Evolutionary conservation across 257 asterid genomes (phyloP).

Genomic region (Echium plantagineum): DNA sequence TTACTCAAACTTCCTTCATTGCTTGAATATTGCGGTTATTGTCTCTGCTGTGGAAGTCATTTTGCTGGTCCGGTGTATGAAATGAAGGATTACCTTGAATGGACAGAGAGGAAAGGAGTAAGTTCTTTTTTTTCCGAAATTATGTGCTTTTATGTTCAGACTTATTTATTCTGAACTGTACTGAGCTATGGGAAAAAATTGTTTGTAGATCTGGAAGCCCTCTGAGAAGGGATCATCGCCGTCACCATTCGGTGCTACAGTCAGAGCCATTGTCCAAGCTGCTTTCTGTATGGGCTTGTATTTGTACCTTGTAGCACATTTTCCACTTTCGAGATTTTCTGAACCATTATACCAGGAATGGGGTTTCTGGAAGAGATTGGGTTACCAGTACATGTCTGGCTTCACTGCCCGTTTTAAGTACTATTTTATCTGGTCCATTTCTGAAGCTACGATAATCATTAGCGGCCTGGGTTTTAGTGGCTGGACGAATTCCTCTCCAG

Average conservation of each 20-base stretch:
- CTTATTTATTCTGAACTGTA: background rate
- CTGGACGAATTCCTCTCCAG: constrained; percentile 77
- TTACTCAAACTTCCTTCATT: constrained; percentile 67
- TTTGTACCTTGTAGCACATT: constrained; percentile 66
- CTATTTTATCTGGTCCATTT: constrained; percentile 94
- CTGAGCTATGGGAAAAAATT: constrained; percentile 8
- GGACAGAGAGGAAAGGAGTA: constrained; percentile 94
- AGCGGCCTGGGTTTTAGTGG: constrained; percentile 98
- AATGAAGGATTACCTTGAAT: constrained; percentile 85
- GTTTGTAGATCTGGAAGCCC: constrained; percentile 62
- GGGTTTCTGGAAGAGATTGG: constrained; percentile 72
- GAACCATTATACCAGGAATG: constrained; percentile 73
- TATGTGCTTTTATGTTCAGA: background rate
- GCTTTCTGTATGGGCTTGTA: constrained; percentile 89
- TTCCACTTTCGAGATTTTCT: constrained; percentile 72
- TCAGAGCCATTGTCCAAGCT: constrained; percentile 82
- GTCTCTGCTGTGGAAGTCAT: constrained; percentile 96
- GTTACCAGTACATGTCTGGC: constrained; percentile 85
- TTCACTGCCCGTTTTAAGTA: constrained; percentile 97
- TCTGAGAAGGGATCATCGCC: constrained; percentile 58
- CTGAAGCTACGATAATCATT: constrained; percentile 82
- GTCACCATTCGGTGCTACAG: constrained; percentile 80
- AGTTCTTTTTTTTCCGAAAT: constrained; percentile 16
- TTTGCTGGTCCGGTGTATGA: constrained; percentile 99
- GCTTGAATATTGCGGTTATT: constrained; percentile 69